Evolutionary conservation across 2,329 filamentous ascomycete genomes (phyloP).

Genomic region (Aspergillus sergii): DNA sequence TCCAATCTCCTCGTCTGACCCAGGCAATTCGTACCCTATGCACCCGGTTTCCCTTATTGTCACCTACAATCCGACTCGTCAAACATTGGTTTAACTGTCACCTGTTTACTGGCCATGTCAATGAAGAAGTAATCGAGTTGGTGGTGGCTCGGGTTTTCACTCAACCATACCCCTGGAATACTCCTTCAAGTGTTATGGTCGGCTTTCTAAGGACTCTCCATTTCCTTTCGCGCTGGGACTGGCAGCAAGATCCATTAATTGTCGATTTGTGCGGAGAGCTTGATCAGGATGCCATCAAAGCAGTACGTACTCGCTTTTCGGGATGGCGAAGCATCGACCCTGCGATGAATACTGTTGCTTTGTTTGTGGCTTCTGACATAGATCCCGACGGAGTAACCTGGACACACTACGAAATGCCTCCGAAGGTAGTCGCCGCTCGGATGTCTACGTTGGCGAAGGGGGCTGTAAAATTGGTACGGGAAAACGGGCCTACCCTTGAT

Average conservation of each 20-base stretch:
- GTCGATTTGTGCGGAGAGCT: conserved; percentile 72
- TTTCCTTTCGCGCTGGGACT: conserved; percentile 87
- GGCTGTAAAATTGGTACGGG: conserved; percentile 64
- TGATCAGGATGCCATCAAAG: conserved; percentile 60
- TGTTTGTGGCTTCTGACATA: conserved; percentile 79
- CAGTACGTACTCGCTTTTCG: conserved; percentile 72
- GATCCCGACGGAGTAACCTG: conserved; percentile 79
- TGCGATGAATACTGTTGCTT: conserved; percentile 76
- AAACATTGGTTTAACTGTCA: conserved; percentile 91
- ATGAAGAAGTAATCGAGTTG: conserved; percentile 81
- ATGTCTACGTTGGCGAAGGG: conserved; percentile 81
- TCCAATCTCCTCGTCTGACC: conserved; percentile 74
- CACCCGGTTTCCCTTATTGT: conserved; percentile 78
- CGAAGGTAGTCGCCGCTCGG: conserved; percentile 79
- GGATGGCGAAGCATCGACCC: conserved; percentile 89
- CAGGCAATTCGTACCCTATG: conserved; percentile 79
- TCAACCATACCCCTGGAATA: conserved; percentile 76
- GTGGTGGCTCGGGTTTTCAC: conserved; percentile 78
- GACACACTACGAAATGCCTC: conserved; percentile 69
- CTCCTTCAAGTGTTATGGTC: conserved; percentile 73
- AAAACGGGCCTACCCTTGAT: conserved; percentile 57
- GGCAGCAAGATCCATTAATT: conserved; percentile 79
- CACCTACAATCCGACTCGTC: conserved; percentile 77
- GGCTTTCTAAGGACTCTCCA: conserved; percentile 81
- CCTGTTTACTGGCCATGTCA: conserved; percentile 74